Evolutionary conservation across 2,329 filamentous ascomycete species (phyloP).

Genomic region (Cordyceps javanica): DNA sequence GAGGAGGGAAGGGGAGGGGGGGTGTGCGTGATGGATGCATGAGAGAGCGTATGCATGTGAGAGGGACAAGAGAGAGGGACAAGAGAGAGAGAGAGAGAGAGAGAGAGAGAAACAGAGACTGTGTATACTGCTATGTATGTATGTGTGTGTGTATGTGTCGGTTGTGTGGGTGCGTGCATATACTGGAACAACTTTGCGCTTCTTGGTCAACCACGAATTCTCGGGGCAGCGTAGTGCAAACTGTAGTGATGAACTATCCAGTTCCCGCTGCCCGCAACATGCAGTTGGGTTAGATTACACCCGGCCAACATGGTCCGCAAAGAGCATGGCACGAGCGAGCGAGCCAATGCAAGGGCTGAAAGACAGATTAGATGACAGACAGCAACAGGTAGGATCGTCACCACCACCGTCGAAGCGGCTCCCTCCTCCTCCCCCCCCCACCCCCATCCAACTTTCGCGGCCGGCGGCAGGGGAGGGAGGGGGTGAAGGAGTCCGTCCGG

Average conservation of each 20-base stretch:
- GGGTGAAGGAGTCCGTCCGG: too few species aligned
- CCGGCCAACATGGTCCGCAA: background rate
- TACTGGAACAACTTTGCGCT: background rate
- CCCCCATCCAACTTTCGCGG: too few species aligned
- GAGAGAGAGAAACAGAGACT: background rate
- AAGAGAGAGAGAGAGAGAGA: background rate
- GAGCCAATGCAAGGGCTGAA: slow-evolving; percentile 2
- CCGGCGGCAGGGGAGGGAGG: too few species aligned
- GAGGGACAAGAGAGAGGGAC: background rate
- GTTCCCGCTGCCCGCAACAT: too few species aligned
- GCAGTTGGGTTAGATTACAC: background rate
- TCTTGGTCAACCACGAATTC: background rate
- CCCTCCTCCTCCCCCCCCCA: too few species aligned
- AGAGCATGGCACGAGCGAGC: background rate
- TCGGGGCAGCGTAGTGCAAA: too few species aligned
- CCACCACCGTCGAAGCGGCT: background rate
- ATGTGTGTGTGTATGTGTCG: background rate
- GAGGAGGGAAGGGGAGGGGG: background rate
- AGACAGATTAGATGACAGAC: background rate
- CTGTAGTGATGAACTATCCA: too few species aligned
- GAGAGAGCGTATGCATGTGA: background rate
- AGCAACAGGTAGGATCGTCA: background rate
- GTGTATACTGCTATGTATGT: too few species aligned
- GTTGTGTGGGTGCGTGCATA: background rate
- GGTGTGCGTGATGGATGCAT: background rate